Conservation (phyloP, 768 basidiomycete genomes). For the Russula lepida region DNA sequence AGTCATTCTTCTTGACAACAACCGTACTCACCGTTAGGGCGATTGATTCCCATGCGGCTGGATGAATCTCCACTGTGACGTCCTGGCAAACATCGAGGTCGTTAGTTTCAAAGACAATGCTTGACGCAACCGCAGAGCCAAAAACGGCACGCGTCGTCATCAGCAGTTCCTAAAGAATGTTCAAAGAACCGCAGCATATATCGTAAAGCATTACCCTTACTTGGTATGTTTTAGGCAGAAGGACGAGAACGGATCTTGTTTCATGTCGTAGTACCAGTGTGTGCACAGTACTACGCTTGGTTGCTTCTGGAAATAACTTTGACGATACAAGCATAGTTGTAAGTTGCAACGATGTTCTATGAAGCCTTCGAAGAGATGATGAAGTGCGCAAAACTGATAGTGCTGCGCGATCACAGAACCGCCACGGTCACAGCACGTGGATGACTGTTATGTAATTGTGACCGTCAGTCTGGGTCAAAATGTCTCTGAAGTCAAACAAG, state of each 20-base stretch:
- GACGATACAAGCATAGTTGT: conserved; percentile 11
- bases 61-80: conserved; percentile 12
- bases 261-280: conserved; percentile 1
- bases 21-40: conserved; percentile 4
- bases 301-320: conserved; percentile 1
- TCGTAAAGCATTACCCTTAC: background rate
- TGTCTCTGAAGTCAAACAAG: no score
- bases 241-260: conserved; percentile 7
- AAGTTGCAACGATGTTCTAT: background rate
- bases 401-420: background rate
- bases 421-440: background rate
- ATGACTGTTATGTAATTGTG: background rate
- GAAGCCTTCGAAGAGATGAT: background rate
- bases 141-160: background rate
- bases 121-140: background rate
- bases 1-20: background rate
- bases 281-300: background rate
- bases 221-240: conserved; percentile 4
- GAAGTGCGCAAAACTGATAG: background rate
- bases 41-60: conserved; percentile 11
- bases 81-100: conserved; percentile 16
- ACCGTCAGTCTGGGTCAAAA: no score
- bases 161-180: conserved; percentile 1
- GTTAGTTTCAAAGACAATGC: conserved; percentile 9
- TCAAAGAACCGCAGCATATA: background rate